Evolutionary conservation across 129 eudicot genomes (phyloP).

Genomic region (Sambucus nigra): DNA sequence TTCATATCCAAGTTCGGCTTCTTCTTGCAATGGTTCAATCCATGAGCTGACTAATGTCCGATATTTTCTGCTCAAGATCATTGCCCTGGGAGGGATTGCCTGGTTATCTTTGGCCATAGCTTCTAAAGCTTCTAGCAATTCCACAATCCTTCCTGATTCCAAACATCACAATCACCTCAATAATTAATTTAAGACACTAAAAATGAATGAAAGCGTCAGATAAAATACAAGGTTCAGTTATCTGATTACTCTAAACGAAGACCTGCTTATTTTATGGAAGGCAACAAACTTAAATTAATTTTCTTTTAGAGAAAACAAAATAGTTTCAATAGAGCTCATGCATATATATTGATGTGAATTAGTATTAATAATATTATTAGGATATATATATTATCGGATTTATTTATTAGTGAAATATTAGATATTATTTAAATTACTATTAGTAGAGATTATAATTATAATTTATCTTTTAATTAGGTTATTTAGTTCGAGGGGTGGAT

Average conservation of each 20-base stretch:
- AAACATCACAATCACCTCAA: slow-evolving; percentile 6
- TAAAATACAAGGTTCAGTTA: not conserved
- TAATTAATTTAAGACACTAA: not conserved
- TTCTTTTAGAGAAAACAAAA: too few relatives aligned
- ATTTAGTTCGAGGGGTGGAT: too few relatives aligned
- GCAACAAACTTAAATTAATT: too few relatives aligned
- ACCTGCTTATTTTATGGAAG: too few relatives aligned
- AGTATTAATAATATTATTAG: too few relatives aligned
- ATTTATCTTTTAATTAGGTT: too few relatives aligned
- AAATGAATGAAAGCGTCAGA: not conserved
- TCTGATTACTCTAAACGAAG: not conserved
- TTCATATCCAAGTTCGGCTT: slow-evolving; percentile 93
- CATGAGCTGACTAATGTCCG: slow-evolving; percentile 94
- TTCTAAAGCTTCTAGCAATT: slow-evolving; percentile 82
- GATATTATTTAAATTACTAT: too few relatives aligned
- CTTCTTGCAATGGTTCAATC: slow-evolving; percentile 97
- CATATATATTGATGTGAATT: too few relatives aligned
- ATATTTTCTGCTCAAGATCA: slow-evolving; percentile 85
- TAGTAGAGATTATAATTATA: too few relatives aligned
- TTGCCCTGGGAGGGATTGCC: slow-evolving; percentile 88
- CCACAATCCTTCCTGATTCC: slow-evolving; percentile 69
- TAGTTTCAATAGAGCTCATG: too few relatives aligned
- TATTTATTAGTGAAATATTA: too few relatives aligned
- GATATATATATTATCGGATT: too few relatives aligned
- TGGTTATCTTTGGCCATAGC: slow-evolving; percentile 78